A percentile compares a stretch with the other conserved stretches of the same genome.
Evolutionary conservation across 2,329 filamentous ascomycete species (phyloP).

Genomic region (Laburnicola sp.): DNA sequence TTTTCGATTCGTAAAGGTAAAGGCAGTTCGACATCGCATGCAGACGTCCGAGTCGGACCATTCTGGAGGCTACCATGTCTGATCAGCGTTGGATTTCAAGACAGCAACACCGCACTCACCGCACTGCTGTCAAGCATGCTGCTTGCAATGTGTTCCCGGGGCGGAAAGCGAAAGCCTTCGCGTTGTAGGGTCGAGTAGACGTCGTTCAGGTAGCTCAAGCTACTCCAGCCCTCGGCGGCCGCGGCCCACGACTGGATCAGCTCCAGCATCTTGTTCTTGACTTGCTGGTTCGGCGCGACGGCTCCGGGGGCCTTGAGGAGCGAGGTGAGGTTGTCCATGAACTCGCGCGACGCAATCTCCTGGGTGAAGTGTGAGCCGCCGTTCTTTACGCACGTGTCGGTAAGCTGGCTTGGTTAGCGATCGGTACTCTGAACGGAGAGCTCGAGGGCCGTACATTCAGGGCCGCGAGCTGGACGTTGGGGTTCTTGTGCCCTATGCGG

Average conservation of each 20-base stretch:
- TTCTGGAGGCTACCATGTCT: constrained; percentile 73
- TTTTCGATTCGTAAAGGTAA: constrained; percentile 97
- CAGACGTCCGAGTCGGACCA: constrained; percentile 98
- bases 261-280: constrained; percentile 88
- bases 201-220: constrained; percentile 83
- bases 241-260: constrained; percentile 91
- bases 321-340: constrained; percentile 95
- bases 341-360: constrained; percentile 95
- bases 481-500: constrained; percentile 95
- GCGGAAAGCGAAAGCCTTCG: constrained; percentile 89
- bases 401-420: constrained; percentile 62
- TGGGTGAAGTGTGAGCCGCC: constrained; percentile 91
- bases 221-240: constrained; percentile 81
- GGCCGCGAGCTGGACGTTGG: constrained; percentile 93
- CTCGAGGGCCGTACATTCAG: constrained; percentile 67
- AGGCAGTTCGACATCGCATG: constrained; percentile 93
- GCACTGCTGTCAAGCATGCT: constrained; percentile 98
- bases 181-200: constrained; percentile 80
- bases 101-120: constrained; percentile 57
- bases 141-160: constrained; percentile 81
- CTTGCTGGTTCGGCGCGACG: constrained; percentile 78
- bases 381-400: constrained; percentile 98
- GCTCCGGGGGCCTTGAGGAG: constrained; percentile 78
- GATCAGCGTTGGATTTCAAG: constrained; percentile 12
- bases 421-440: not conserved